Base-by-base conservation (phyloP, 345 rosid species). In the Rhizophora apiculata region DNA sequence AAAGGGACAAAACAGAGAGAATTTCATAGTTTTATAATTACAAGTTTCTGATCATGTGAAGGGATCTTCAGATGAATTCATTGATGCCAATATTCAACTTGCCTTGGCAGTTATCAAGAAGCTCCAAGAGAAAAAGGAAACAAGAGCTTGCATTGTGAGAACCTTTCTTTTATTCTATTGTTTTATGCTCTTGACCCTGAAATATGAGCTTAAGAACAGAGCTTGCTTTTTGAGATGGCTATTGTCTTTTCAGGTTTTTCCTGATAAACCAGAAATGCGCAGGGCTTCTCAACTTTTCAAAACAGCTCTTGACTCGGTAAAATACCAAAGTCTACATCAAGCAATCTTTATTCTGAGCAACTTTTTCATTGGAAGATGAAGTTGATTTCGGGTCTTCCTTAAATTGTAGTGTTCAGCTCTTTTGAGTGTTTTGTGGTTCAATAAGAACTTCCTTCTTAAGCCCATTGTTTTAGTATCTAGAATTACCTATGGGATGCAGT, bases 31-130 rank as follows among this genome's bases (percentile, higher is more conserved):
- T 59, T 75, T 60, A 69, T 70, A 66, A 67, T 76, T 65, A 73
- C 71, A 64, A 84, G 72, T 72, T 79, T 63, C 85, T 79, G 71
- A 83, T 75, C 32, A 34, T 85, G 80, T 85, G 81, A 82, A 91
- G 97, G 98, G 97, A 73, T 91, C 97, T 76, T 94, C 98, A 81
- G 96, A 91, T 76, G 98, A 94, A 24, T 94, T 87, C 81, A 94
- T 82, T 68, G 97, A 91, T 68, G 97, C 98, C 82, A 94, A 91
- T 75, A 84, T 94, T 78, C 98, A 94, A 78, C 79, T 94, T 56
- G 91, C 86, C 22, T 83, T 94, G 85, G 78, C 93, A 60, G 84
- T 94, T 56, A 71, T 91, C 58, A 85, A 85, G 81, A 91, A 91
- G 78, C 92, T 94, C 71, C 87, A 82, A 83, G 87, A 82, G 73